Evolutionary conservation across 129 eudicot species (phyloP).

Genomic region (Flaveria sonorensis): DNA sequence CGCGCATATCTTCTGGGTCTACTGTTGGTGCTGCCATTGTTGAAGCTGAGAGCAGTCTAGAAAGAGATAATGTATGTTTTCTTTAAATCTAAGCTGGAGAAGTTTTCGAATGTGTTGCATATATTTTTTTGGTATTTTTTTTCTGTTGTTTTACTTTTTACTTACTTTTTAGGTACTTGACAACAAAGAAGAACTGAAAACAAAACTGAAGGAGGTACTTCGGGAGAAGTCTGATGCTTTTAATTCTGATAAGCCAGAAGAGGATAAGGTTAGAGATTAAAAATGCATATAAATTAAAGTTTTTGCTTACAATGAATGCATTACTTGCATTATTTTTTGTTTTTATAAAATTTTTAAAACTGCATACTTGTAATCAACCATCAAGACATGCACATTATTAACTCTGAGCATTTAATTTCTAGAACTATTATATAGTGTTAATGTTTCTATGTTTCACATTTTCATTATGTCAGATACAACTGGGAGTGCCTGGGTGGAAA

Average conservation of each 20-base stretch:
- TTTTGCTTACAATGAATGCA: constrained; percentile 5
- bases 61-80: constrained; percentile 62
- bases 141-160: neutral
- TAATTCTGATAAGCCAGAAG: constrained; percentile 70
- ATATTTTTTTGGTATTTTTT: neutral
- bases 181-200: constrained; percentile 87
- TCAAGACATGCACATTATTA: neutral
- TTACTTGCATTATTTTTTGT: neutral
- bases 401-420: neutral
- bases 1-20: constrained; percentile 61
- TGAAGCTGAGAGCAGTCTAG: constrained; percentile 83
- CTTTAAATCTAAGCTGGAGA: neutral
- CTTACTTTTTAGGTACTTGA: constrained; percentile 53
- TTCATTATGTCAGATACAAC: constrained; percentile 51
- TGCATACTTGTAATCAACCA: constrained; percentile 15
- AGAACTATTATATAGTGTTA: neutral
- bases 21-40: constrained; percentile 94
- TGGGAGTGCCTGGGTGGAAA: constrained; percentile 96
- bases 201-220: constrained; percentile 74
- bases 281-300: constrained; percentile 4
- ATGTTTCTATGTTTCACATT: neutral
- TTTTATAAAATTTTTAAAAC: neutral
- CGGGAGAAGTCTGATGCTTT: constrained; percentile 88
- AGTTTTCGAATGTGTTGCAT: neutral
- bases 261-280: constrained; percentile 74